phyloP scores from a whole-genome alignment of 2,329 filamentous ascomycete species.

The Fusarium illudens region DNA sequence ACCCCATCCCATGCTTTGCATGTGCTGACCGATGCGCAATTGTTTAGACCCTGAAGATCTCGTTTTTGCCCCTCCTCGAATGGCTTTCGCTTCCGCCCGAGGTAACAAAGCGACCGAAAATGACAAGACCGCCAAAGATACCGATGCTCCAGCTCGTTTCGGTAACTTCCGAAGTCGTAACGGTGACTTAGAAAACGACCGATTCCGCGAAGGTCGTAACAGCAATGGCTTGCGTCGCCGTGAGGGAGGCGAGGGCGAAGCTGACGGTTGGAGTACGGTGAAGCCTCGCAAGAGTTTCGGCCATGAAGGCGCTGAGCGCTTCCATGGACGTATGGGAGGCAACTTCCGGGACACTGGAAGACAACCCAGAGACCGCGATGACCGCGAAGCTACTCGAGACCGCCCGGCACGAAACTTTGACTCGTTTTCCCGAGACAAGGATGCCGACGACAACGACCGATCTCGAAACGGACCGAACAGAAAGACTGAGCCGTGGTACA shows the following conservation, averaged over 20 bases:
- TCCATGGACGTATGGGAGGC: slow-evolving; percentile 71
- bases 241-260: slow-evolving; percentile 66
- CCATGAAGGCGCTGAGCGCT: slow-evolving; percentile 75
- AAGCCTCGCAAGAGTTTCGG: slow-evolving; percentile 79
- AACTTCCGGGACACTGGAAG: slow-evolving; percentile 54
- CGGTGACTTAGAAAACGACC: slow-evolving; percentile 61
- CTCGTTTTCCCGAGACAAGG: slow-evolving; percentile 58
- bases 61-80: slow-evolving; percentile 84
- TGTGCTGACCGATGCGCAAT: slow-evolving; percentile 26
- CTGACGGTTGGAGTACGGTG: slow-evolving; percentile 77
- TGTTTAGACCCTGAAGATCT: slow-evolving; percentile 76
- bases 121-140: slow-evolving; percentile 63
- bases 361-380: slow-evolving; percentile 62
- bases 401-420: slow-evolving; percentile 61
- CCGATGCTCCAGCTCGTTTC: slow-evolving; percentile 66
- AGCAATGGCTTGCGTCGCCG: slow-evolving; percentile 60
- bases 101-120: slow-evolving; percentile 60
- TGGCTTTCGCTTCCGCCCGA: slow-evolving; percentile 81
- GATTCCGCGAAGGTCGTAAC: slow-evolving; percentile 60
- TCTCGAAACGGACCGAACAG: slow-evolving; percentile 72
- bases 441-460: slow-evolving; percentile 62
- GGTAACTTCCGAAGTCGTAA: slow-evolving; percentile 62
- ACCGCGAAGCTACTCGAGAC: slow-evolving; percentile 62
- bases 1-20: neutral
- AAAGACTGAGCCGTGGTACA: slow-evolving; percentile 79